Evolutionary conservation across 495 filamentous ascomycete genomes (phyloP).

Genomic region (Evernia prunastri): DNA sequence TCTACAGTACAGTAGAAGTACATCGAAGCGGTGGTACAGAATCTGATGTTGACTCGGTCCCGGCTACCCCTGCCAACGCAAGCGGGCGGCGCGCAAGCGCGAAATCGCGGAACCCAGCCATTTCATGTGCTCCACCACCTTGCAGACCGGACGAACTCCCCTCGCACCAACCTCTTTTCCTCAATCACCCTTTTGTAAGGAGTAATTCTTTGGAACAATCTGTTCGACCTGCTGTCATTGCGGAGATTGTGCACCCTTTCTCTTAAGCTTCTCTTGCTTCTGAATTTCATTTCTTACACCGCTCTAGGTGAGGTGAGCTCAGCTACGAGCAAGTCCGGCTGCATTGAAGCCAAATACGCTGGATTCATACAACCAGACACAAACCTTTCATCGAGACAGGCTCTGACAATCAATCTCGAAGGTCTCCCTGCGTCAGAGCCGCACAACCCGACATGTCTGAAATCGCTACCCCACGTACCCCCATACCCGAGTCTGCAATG

Average conservation of each 20-base stretch:
- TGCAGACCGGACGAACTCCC: slow-evolving; percentile 12
- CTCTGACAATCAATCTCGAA: slow-evolving; percentile 5
- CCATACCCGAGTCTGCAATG: slow-evolving; percentile 21
- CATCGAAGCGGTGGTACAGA: neutral
- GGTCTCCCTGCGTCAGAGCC: neutral
- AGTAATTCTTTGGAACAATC: neutral
- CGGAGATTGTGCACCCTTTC: neutral
- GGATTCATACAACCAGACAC: neutral
- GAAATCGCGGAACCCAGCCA: slow-evolving; percentile 11
- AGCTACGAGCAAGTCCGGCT: neutral
- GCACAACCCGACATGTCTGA: slow-evolving; percentile 21
- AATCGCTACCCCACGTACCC: slow-evolving; percentile 22
- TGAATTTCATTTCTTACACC: neutral
- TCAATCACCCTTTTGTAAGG: slow-evolving; percentile 1
- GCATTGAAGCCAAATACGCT: neutral
- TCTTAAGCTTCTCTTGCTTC: neutral
- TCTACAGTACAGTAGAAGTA: neutral
- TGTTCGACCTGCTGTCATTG: neutral
- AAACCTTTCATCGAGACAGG: neutral
- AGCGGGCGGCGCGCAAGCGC: slow-evolving; percentile 11
- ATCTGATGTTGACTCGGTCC: slow-evolving; percentile 2
- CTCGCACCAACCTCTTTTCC: slow-evolving; percentile 3
- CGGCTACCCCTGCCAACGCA: slow-evolving; percentile 13
- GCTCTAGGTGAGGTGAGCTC: neutral
- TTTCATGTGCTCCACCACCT: slow-evolving; percentile 14